Evolutionary conservation across 2,329 filamentous ascomycete genomes (phyloP).

Genomic region (Juglanconis juglandina): DNA sequence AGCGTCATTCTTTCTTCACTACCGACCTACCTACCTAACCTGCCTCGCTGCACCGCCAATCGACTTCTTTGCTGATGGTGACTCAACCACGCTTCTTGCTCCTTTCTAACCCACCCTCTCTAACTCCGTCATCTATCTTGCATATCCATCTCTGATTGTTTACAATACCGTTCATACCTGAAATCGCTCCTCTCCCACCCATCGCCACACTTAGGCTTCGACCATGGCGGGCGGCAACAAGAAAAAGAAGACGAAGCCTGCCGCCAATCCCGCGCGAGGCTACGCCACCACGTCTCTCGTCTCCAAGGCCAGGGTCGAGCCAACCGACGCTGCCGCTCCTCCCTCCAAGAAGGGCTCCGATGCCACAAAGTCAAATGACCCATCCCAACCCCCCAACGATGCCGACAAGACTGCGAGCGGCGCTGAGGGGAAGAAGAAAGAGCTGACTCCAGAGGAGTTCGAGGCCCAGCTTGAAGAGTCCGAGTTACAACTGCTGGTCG

Average conservation of each 20-base stretch:
- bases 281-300: constrained; percentile 92
- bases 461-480: constrained; percentile 85
- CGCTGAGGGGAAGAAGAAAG: constrained; percentile 32
- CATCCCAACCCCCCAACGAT: constrained; percentile 21
- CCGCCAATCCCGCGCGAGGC: constrained; percentile 81
- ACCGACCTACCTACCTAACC: background rate
- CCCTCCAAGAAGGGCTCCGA: constrained; percentile 21
- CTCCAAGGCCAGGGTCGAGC: constrained; percentile 71
- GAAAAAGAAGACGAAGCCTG: constrained; percentile 94
- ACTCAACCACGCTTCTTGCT: background rate
- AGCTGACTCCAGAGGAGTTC: constrained; percentile 79
- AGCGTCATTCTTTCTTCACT: background rate
- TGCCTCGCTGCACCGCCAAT: background rate
- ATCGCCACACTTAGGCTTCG: background rate
- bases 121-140: background rate
- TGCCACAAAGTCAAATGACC: constrained; percentile 20
- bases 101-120: background rate
- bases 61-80: background rate
- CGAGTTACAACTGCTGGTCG: constrained; percentile 83
- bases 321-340: constrained; percentile 29
- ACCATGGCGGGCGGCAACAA: constrained; percentile 67
- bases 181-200: background rate
- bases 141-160: too few species aligned
- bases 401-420: constrained; percentile 19
- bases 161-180: background rate